Percentiles rank a stretch among this genome's conserved stretches.
Conservation (phyloP, 306 rosid genomes). For the Cicer judaicum region DNA sequence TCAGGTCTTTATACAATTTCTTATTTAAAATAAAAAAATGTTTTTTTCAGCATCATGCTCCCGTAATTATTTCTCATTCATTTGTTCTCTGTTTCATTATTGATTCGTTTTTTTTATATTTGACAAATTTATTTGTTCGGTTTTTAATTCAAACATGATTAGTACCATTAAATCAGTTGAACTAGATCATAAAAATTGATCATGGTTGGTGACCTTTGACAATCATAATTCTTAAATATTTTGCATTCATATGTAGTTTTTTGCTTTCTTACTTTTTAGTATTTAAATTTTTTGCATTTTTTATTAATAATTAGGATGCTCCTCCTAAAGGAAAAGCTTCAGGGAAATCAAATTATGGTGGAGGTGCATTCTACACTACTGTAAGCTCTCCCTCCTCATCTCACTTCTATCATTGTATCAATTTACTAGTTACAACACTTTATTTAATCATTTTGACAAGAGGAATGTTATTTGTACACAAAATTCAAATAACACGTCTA, state of each 20-base stretch:
- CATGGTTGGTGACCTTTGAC: background rate
- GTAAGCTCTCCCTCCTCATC: slow-evolving; percentile 48
- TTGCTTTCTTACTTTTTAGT: background rate
- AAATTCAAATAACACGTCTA: too few relatives aligned
- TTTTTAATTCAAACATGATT: background rate
- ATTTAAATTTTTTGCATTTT: background rate
- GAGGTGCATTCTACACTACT: slow-evolving; percentile 55
- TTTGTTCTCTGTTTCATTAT: background rate
- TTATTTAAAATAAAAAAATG: background rate
- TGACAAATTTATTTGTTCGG: background rate
- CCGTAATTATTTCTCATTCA: background rate
- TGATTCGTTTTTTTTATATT: too few relatives aligned
- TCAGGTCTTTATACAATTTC: too few relatives aligned
- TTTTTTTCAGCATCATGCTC: background rate
- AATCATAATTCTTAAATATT: slow-evolving; percentile 6
- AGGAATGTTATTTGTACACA: too few relatives aligned
- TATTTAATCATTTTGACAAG: background rate
- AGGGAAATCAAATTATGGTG: slow-evolving; percentile 54
- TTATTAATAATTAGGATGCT: slow-evolving; percentile 50
- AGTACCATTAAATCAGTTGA: background rate
- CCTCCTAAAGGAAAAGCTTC: slow-evolving; percentile 52
- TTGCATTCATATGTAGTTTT: background rate
- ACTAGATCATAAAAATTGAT: background rate
- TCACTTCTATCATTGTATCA: slow-evolving; percentile 2
- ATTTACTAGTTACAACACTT: slow-evolving; percentile 4